Evolutionary conservation across 164 flowering plant species (phyloP).

Genomic region (Nelumbo lutea): DNA sequence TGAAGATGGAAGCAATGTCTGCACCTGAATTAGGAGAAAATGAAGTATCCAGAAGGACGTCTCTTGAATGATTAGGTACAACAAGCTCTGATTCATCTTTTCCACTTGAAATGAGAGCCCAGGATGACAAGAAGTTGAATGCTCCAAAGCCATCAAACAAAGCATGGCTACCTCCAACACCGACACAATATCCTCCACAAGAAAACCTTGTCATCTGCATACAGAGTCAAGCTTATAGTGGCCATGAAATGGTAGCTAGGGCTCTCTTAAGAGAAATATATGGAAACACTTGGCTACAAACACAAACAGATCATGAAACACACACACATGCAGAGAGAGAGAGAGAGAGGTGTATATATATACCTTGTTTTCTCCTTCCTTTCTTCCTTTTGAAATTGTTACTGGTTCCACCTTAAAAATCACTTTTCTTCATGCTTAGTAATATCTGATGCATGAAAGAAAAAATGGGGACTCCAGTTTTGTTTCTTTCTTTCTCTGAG

Average conservation of each 20-base stretch:
- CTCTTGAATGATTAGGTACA: conserved; percentile 15
- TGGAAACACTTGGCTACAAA: not conserved
- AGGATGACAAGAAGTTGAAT: conserved; percentile 22
- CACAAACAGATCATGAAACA: not conserved
- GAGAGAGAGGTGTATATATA: not conserved
- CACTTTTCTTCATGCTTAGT: not conserved
- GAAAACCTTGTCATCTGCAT: conserved; percentile 28
- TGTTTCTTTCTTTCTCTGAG: not conserved
- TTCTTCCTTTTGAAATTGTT: not conserved
- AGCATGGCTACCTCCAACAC: conserved; percentile 28
- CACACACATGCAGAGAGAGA: not conserved
- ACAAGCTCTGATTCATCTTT: conserved; percentile 15
- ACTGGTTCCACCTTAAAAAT: not conserved
- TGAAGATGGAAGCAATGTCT: conserved; percentile 12
- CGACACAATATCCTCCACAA: conserved; percentile 24
- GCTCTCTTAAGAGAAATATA: not conserved
- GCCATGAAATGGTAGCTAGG: not conserved
- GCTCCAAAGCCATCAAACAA: conserved; percentile 26
- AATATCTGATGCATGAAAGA: not conserved
- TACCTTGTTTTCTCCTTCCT: not conserved
- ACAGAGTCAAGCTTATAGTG: not conserved
- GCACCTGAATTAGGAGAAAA: conserved; percentile 3
- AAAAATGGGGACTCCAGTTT: not conserved
- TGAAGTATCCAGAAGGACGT: not conserved
- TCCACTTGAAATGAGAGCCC: conserved; percentile 25